These are phyloP conservation scores for Babesia ovata DNA, from an alignment of 169 alveolate species.

Conservation along the genomic window DNA sequence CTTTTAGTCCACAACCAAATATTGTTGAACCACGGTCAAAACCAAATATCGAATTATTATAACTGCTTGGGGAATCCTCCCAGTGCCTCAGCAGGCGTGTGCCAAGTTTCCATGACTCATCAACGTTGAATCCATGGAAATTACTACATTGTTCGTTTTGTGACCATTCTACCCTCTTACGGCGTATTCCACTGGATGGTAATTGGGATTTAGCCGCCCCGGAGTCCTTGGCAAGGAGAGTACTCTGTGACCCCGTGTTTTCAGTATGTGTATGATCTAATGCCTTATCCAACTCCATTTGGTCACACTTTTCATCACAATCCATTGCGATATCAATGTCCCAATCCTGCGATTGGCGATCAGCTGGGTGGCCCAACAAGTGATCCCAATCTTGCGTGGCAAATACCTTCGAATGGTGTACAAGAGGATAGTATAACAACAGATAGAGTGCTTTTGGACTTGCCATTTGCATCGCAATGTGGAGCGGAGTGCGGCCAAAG, in stretches of 20 bases:
- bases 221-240: not conserved
- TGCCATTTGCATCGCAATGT: conserved; percentile 61
- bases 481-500: conserved; percentile 65
- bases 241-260: not conserved
- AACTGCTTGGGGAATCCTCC: conserved; percentile 40
- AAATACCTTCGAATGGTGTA: conserved; percentile 56
- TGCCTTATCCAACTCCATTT: too few relatives aligned
- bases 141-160: not conserved
- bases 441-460: conserved; percentile 65
- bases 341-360: not conserved
- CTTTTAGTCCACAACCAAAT: conserved; percentile 48
- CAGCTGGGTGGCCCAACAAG: not conserved
- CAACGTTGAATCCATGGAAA: not conserved
- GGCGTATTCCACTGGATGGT: conserved; percentile 5
- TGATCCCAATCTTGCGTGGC: conserved; percentile 60
- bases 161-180: not conserved
- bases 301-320: not conserved
- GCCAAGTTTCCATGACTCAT: conserved; percentile 3
- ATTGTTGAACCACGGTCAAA: conserved; percentile 19
- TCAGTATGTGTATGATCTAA: not conserved
- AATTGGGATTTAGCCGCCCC: not conserved
- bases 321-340: not conserved
- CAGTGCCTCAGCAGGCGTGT: conserved; percentile 29
- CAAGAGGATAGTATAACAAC: conserved; percentile 54
- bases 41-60: conserved; percentile 21